Evolutionary conservation across 2,329 filamentous ascomycete species (phyloP), one percentile per base, ranked within the genome.

Genomic region (Podosphaera xanthii): DNA sequence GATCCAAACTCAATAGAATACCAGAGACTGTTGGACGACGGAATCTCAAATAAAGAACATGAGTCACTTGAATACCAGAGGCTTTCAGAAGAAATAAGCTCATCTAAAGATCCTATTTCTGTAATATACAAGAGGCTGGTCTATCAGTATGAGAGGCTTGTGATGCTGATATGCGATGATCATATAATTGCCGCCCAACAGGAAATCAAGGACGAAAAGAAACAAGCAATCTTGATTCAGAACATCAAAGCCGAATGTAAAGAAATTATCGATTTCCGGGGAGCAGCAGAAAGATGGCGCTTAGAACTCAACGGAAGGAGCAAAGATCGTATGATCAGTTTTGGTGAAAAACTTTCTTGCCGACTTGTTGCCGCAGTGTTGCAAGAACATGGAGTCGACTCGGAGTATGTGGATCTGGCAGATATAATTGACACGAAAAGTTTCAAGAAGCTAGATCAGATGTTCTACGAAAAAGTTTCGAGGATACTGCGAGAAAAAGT

Each of bases 311-410:
- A 87, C 69, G 79, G 84, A 4, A 78, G 84, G 66, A 84, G 83
- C 61, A 87, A 89, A 70, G 87, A 92, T 68, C 85, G 91, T 65
- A 87, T 98, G 62, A 84, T 97, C 62, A 94, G 89, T 70, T 89
- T 92, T 65, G 92, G 92, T 59, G 92, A 98, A 77, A 97, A 95
- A 74, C 75, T 98, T 64, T 94, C 88, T 72, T 97, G 91, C 71
- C 80, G 84, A 38, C 92, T 92, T 70, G 90, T 98, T 85, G 80
- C 91, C 31, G 82, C 85, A 4, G 72, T 97, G 61, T 72, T 98
- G 63, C 82, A 85, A 68, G 89, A 95, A 67, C 49, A 82, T 76
- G 84, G 87, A 22, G 83, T 94, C 3, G 83, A 87, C 53, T 86
- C 92, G 10, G 84, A 92, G 70, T 97, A 91, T 68, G 82, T 98